Base-by-base conservation (phyloP, 768 basidiomycete species). In the Lactifluus volemus region DNA sequence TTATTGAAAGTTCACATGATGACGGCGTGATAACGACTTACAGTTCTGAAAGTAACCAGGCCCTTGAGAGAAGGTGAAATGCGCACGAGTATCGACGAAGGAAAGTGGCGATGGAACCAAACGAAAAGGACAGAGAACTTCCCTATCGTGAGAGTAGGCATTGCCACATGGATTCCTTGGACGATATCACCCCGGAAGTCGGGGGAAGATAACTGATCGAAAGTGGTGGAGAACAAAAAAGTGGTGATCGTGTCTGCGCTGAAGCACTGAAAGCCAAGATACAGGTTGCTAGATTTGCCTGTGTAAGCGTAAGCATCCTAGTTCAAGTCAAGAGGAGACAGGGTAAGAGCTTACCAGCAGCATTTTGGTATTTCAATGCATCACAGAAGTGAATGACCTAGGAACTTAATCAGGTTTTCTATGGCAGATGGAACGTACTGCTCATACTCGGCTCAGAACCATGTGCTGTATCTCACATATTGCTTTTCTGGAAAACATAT, bases 171-270 rank as follows among this genome's bases (percentile, higher is more conserved):
- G 36, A 76, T 71, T 38, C 69, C 68, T 14, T 71, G 39, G 14
- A 78, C 61, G 14, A 78, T 58, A 6, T 74, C 73, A 17, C 73
- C 68, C 14, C 65, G 64, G 60, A 80, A 79, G 9, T 69, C 68
- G 4, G 69, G 70, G 41, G 59, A 65, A 19, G 72, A 68, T 14
- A 78, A 67, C 10, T 72, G 68, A 49, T 74, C 67, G 34, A 70
- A 61, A 21, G 68, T 73, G 30, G 68, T 66, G 14, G 72, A 71
- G 54, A 79, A 79, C 64, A 74, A 74, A 63, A 78, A 77, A 6
- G 73, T 69, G 11, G 77, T 70, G 53, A 80, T 76, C 52, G 77
- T 74, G 61, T 79, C 79, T 62, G 78, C 66, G 10, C 77, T 73
- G 14, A 73, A 69, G 36, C 76, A 75, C 38, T 77, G 72, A 52